Base-by-base conservation (phyloP, 192 early-diverging fungal genomes). In the Piromyces finnis region DNA sequence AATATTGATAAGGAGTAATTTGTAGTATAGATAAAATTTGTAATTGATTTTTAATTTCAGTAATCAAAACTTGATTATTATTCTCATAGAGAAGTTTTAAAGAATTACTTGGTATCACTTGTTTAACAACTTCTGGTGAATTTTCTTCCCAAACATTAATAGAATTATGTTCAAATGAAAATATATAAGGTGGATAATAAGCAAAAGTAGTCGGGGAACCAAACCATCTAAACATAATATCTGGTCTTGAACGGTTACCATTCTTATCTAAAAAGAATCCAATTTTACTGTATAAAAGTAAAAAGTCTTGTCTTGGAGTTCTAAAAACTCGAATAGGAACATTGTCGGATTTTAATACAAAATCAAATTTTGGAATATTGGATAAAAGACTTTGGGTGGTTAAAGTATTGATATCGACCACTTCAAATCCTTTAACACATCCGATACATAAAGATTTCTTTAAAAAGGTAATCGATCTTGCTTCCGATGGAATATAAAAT, bases 401-500 rank as follows among this genome's bases (percentile, higher is more conserved):
- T 30, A 94, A 85, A 11, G 94, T 92, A 14, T 90, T 90, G 79
- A 96, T 83, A 83, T 97, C 94, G 9, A 98, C 94, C 80, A 98
- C 89, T 84, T 98, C 95, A 83, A 98, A 97, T 12, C 97, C 97
- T 81, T 94, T 94, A 29, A 88, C 86, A 84, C 95, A 95, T 28
- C 95, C 96, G 7, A 98, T 93, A 84, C 93, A 95, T 28, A 98
- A 86, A 35, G 92, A 93, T 29, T 92, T 94, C 29, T 91, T 91
- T 82, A 96, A 86, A 79, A 94, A 95, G 82, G 95, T 92, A 80
- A 98, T 87, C 14, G 93, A 94, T 30, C 87, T 92, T 29, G 94
- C 89, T 88, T 97, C 95, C 29, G 93, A 89, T 12, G 95, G 95
- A 84, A 97, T 94, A 83, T 97, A 98, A 81, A 95, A 93, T 82